Evolutionary conservation across 2,329 filamentous ascomycete species (phyloP).

Genomic region (Trichoderma sp.): DNA sequence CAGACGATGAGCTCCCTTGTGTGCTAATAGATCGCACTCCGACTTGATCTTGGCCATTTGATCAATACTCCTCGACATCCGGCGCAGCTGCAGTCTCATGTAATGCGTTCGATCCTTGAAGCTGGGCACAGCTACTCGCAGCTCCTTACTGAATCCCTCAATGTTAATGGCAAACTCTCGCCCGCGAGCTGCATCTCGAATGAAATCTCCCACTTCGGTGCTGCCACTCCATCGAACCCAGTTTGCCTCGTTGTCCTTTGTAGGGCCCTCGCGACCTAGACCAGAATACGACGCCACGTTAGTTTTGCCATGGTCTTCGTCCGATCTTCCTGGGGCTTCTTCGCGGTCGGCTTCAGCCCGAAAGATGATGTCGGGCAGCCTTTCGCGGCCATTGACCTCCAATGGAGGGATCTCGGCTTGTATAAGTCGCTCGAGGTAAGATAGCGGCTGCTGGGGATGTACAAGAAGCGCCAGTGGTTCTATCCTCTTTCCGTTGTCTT

Average conservation of each 20-base stretch:
- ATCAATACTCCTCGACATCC: slow-evolving; percentile 68
- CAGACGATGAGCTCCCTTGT: slow-evolving; percentile 73
- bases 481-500: slow-evolving; percentile 46
- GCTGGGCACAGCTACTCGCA: slow-evolving; percentile 78
- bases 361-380: slow-evolving; percentile 74
- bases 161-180: slow-evolving; percentile 84
- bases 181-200: slow-evolving; percentile 81
- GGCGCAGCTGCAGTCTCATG: slow-evolving; percentile 73
- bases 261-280: slow-evolving; percentile 61
- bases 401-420: slow-evolving; percentile 81
- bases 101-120: slow-evolving; percentile 93
- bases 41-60: slow-evolving; percentile 72
- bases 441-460: slow-evolving; percentile 87
- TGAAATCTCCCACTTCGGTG: slow-evolving; percentile 92
- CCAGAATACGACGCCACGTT: slow-evolving; percentile 72
- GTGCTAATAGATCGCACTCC: slow-evolving; percentile 77
- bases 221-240: slow-evolving; percentile 88
- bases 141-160: slow-evolving; percentile 64
- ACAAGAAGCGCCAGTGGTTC: slow-evolving; percentile 83
- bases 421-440: slow-evolving; percentile 84
- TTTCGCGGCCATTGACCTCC: slow-evolving; percentile 63
- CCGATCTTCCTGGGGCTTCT: slow-evolving; percentile 40
- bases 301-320: slow-evolving; percentile 26
- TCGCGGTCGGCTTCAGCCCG: slow-evolving; percentile 73
- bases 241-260: slow-evolving; percentile 43